Evolutionary conservation across 257 asterid genomes (phyloP).

Genomic region (Nicotiana otophora): DNA sequence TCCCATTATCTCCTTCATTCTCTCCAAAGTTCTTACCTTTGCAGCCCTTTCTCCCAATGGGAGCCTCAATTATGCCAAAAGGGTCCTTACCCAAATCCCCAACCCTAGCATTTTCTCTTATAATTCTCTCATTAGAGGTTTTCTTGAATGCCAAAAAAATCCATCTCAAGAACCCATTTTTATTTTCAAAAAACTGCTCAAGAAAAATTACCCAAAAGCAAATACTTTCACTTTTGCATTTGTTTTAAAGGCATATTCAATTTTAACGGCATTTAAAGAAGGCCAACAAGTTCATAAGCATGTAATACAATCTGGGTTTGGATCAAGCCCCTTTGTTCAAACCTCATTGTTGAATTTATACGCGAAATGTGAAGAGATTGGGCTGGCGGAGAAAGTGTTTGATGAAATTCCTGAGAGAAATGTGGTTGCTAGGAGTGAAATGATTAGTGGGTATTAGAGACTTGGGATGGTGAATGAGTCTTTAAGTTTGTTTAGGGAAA

Average conservation of each 20-base stretch:
- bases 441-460: constrained; percentile 54
- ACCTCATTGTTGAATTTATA: constrained; percentile 63
- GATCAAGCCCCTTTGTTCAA: constrained; percentile 39
- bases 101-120: constrained; percentile 45
- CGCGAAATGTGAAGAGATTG: constrained; percentile 49
- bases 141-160: constrained; percentile 11
- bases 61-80: constrained; percentile 39
- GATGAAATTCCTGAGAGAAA: constrained; percentile 61
- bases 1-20: constrained; percentile 38
- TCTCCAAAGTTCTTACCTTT: constrained; percentile 56
- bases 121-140: constrained; percentile 60
- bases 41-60: constrained; percentile 47
- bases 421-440: constrained; percentile 67
- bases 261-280: constrained; percentile 36
- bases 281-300: constrained; percentile 67
- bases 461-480: constrained; percentile 64
- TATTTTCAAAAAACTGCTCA: constrained; percentile 38
- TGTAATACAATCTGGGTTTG: constrained; percentile 44
- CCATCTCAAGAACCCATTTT: constrained; percentile 41
- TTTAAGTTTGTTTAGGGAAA: constrained; percentile 50
- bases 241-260: constrained; percentile 59
- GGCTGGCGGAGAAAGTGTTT: constrained; percentile 53
- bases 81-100: constrained; percentile 41
- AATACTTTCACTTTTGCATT: constrained; percentile 65
- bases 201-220: constrained; percentile 29